Conservation (phyloP, 805 yeast genomes). For the Ogataea nonfermentans region DNA sequence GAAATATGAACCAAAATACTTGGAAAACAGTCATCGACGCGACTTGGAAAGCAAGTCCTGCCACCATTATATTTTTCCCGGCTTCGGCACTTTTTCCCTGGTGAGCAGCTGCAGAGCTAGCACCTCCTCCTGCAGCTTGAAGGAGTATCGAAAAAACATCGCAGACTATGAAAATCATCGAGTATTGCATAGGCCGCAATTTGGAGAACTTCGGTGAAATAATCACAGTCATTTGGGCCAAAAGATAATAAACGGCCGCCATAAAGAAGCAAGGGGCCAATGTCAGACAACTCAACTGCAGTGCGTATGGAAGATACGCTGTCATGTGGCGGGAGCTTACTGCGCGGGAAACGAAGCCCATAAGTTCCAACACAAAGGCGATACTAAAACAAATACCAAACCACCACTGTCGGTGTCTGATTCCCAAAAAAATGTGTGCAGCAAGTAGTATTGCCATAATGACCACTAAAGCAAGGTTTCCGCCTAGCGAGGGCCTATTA, state of each 20-base stretch:
- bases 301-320: constrained; percentile 43
- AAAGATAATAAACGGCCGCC: constrained; percentile 74
- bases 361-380: constrained; percentile 58
- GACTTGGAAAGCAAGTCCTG: constrained; percentile 76
- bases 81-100: constrained; percentile 29
- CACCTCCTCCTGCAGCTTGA: constrained; percentile 78
- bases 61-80: constrained; percentile 72
- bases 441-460: constrained; percentile 49
- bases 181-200: constrained; percentile 55
- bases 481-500: constrained; percentile 49
- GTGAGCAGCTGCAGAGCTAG: constrained; percentile 45
- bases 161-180: constrained; percentile 61
- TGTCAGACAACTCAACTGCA: constrained; percentile 68
- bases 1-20: constrained; percentile 46
- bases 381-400: constrained; percentile 55
- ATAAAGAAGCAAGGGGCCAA: constrained; percentile 80
- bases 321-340: constrained; percentile 40
- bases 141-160: constrained; percentile 63
- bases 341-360: constrained; percentile 65
- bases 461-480: constrained; percentile 55
- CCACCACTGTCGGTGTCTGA: constrained; percentile 59
- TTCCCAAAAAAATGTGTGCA: constrained; percentile 42
- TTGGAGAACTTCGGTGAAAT: constrained; percentile 55
- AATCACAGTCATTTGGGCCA: constrained; percentile 64
- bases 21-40: constrained; percentile 62